Percentiles rank a stretch among this genome's conserved stretches.
Evolutionary conservation across 106 monocot genomes (phyloP).

Genomic region (Allium fistulosum): DNA sequence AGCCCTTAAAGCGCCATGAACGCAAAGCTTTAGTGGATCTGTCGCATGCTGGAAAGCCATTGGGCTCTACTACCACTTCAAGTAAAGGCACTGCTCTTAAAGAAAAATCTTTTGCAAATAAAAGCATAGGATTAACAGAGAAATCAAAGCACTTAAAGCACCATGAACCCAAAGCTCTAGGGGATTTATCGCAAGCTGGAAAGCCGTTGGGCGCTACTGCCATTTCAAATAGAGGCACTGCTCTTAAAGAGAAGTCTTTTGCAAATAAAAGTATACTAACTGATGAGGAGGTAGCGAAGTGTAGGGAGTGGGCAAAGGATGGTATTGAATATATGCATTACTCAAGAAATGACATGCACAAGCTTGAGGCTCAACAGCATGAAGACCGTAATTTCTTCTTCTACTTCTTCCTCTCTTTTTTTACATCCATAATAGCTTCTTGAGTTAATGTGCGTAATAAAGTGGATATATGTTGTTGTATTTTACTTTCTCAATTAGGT

Average conservation of each 20-base stretch:
- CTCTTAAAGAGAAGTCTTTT: not conserved
- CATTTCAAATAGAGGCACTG: not conserved
- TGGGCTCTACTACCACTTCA: conserved; percentile 1
- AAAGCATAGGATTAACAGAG: not conserved
- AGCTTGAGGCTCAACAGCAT: conserved; percentile 7
- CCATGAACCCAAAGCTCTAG: conserved; percentile 32
- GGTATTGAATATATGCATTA: conserved; percentile 35
- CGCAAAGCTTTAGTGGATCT: conserved; percentile 43
- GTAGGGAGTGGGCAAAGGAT: conserved; percentile 58
- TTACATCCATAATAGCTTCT: not conserved
- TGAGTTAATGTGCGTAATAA: not conserved
- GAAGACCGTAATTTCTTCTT: conserved; percentile 26
- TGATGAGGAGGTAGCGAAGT: conserved; percentile 35
- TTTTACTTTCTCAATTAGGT: conserved; percentile 4
- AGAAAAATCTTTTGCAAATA: conserved; percentile 7
- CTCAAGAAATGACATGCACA: conserved; percentile 33
- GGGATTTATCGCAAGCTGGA: conserved; percentile 26
- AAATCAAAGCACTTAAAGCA: conserved; percentile 26
- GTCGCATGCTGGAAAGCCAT: conserved; percentile 22
- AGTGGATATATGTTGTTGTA: not conserved
- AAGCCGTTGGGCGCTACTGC: conserved; percentile 18
- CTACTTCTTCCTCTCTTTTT: not conserved
- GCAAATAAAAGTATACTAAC: conserved; percentile 12
- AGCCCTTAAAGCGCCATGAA: conserved; percentile 23
- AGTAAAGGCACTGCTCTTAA: not conserved